A percentile compares a stretch with the other conserved stretches of the same genome.
Conservation (phyloP, 305 asterid genomes). For the Fraxinus greggii region DNA sequence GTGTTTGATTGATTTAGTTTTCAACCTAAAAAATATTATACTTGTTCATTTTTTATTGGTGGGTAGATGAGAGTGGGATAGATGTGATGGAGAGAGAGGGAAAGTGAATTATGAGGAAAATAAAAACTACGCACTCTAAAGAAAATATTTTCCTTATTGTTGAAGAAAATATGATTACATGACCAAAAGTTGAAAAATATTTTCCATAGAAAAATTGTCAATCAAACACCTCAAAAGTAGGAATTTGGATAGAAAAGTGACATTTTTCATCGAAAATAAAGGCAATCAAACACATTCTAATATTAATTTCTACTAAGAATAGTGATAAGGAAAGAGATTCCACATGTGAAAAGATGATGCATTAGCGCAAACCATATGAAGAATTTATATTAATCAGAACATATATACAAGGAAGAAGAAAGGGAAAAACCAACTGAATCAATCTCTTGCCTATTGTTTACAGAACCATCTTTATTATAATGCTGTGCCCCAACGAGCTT, state of each 20-base stretch:
- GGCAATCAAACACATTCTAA: background rate
- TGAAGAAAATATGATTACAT: background rate
- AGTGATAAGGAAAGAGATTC: background rate
- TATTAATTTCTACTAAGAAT: background rate
- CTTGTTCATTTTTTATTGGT: background rate
- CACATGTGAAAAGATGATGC: background rate
- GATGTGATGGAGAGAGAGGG: background rate
- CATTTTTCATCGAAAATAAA: background rate
- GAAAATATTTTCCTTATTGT: no score
- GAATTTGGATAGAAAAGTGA: background rate
- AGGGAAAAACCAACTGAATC: conserved; percentile 1
- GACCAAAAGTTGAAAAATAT: background rate
- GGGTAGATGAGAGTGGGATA: background rate
- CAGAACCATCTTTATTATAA: conserved; percentile 91
- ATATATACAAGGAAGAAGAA: background rate
- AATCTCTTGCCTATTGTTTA: conserved; percentile 69
- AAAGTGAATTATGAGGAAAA: background rate
- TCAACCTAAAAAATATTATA: background rate
- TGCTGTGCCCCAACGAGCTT: conserved; percentile 97
- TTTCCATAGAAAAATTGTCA: background rate
- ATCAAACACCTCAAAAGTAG: background rate
- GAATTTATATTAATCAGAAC: background rate
- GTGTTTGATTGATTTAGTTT: no score
- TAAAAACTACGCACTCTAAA: no score
- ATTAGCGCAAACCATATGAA: background rate